phyloP scores from a whole-genome alignment of 352 stramenopile species.

The Globisporangium carolinianum region DNA sequence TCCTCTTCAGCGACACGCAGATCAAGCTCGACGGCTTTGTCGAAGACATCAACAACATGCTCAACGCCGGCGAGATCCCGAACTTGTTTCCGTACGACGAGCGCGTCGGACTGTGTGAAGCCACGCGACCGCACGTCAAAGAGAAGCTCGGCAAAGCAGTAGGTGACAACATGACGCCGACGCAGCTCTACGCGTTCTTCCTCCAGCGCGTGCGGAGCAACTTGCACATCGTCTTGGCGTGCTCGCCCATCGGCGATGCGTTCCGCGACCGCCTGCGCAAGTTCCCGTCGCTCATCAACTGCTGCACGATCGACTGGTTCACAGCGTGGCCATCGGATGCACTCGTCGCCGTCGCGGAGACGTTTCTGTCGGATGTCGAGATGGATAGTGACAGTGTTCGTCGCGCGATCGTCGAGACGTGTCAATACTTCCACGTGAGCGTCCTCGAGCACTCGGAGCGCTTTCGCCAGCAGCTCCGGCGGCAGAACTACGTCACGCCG shows the following conservation, averaged over 20 bases:
- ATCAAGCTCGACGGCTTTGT: conserved; percentile 96
- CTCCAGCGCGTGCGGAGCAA: conserved; percentile 88
- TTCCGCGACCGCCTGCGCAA: conserved; percentile 92
- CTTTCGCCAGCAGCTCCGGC: conserved; percentile 78
- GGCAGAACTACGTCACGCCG: conserved; percentile 94
- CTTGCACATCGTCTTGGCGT: conserved; percentile 92
- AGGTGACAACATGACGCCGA: conserved; percentile 87
- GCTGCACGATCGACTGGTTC: conserved; percentile 97
- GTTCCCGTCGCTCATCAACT: conserved; percentile 96
- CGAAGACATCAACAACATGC: conserved; percentile 96
- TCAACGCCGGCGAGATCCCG: conserved; percentile 93
- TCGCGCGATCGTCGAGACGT: conserved; percentile 85
- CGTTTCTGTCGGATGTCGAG: conserved; percentile 88
- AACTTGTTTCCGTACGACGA: conserved; percentile 94
- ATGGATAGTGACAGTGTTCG: conserved; percentile 78
- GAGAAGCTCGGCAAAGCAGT: conserved; percentile 87
- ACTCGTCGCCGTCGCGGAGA: conserved; percentile 89
- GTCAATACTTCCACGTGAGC: conserved; percentile 91
- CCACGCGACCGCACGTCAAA: conserved; percentile 86
- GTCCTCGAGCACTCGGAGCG: conserved; percentile 79
- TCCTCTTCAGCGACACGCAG: conserved; percentile 94
- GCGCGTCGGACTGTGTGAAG: conserved; percentile 86
- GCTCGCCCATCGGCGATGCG: conserved; percentile 91
- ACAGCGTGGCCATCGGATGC: conserved; percentile 92
- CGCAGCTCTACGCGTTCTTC: conserved; percentile 92